phyloP scores from a whole-genome alignment of 2,329 filamentous ascomycete genomes.

The Emmonsia crescens region DNA sequence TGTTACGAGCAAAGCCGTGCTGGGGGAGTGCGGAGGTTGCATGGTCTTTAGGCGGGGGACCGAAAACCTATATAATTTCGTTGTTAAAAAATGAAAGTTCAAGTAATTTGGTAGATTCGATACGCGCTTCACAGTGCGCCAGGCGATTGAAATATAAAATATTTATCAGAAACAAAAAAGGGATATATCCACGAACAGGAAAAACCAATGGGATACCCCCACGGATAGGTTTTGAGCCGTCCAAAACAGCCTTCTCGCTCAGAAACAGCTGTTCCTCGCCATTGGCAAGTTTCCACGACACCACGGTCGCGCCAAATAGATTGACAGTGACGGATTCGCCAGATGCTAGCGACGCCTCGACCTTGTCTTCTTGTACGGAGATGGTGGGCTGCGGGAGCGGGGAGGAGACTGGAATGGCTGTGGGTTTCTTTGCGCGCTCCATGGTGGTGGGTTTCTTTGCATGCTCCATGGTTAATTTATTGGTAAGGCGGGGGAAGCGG shows the following conservation, averaged over 20 bases:
- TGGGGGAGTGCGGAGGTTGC: conserved; percentile 73
- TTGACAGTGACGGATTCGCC: conserved; percentile 79
- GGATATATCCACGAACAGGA: conserved; percentile 57
- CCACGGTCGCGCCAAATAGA: conserved; percentile 84
- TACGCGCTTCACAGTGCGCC: not conserved
- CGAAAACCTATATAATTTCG: conserved; percentile 57
- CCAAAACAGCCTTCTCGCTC: conserved; percentile 66
- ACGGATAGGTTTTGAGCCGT: conserved; percentile 80
- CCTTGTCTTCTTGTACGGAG: conserved; percentile 59
- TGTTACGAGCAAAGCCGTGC: conserved; percentile 88
- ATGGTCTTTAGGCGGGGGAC: conserved; percentile 63
- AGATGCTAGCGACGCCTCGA: conserved; percentile 70
- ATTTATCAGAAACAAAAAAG: too few species aligned
- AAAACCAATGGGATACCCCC: conserved; percentile 91
- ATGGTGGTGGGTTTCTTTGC: conserved; percentile 45
- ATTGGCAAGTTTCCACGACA: conserved; percentile 77
- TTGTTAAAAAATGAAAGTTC: not conserved
- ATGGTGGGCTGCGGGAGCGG: conserved; percentile 68
- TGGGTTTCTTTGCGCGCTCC: conserved; percentile 75
- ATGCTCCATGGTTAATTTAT: not conserved
- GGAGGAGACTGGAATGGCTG: conserved; percentile 62
- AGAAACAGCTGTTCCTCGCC: conserved; percentile 79
- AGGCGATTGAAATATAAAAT: not conserved
- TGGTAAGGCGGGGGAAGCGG: too few species aligned
- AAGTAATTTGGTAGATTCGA: not conserved